Evolutionary conservation across 2,329 filamentous ascomycete genomes (phyloP).

Genomic region (Elsinoe fawcettii): DNA sequence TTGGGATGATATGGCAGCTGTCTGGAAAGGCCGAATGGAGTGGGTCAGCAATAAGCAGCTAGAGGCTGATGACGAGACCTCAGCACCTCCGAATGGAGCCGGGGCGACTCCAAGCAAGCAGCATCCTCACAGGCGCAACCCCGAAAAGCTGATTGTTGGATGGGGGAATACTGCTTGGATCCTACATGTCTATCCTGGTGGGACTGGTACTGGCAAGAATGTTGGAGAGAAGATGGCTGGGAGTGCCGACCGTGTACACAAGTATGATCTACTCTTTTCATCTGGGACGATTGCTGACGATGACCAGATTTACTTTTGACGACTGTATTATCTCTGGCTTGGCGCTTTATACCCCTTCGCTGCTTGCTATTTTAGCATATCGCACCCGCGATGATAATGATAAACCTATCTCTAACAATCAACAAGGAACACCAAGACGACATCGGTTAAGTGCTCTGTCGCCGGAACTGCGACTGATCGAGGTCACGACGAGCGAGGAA

Average conservation of each 20-base stretch:
- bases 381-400: conserved; percentile 66
- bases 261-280: conserved; percentile 33
- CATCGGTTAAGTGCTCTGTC: conserved; percentile 71
- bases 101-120: conserved; percentile 19
- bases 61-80: conserved; percentile 59
- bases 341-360: conserved; percentile 86
- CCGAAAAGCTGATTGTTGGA: conserved; percentile 78
- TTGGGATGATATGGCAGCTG: conserved; percentile 93
- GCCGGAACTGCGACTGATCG: conserved; percentile 84
- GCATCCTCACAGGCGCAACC: conserved; percentile 27
- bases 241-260: conserved; percentile 82
- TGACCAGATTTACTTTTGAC: conserved; percentile 64
- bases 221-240: conserved; percentile 65
- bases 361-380: conserved; percentile 88
- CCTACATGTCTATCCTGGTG: conserved; percentile 76
- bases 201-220: conserved; percentile 57
- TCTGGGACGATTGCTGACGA: background rate
- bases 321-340: conserved; percentile 98
- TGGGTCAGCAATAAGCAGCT: conserved; percentile 84
- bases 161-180: conserved; percentile 98
- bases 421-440: conserved; percentile 51
- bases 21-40: conserved; percentile 86
- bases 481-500: conserved; percentile 73
- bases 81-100: conserved; percentile 29
- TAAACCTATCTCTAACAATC: conserved; percentile 45